A percentile compares a stretch with the other conserved stretches of the same genome.
Conservation (phyloP, 129 eudicot genomes). For the Kitagawia praeruptora region DNA sequence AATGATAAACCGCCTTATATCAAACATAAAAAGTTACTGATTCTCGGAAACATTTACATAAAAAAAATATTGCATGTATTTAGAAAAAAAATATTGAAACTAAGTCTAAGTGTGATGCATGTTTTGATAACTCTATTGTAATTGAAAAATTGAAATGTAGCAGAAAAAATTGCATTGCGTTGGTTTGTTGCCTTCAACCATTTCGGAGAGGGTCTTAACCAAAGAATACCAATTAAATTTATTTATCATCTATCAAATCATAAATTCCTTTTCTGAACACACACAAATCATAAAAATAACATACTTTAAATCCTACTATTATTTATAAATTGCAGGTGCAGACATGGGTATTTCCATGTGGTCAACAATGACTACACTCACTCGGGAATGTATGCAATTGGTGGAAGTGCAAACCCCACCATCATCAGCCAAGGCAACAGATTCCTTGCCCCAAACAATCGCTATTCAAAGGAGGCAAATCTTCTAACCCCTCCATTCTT, state of each 20-base stretch:
- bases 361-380: slow-evolving; percentile 97
- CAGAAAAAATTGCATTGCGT: too few relatives aligned
- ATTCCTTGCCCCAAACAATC: slow-evolving; percentile 67
- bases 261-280: too few relatives aligned
- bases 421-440: slow-evolving; percentile 92
- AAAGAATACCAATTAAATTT: slow-evolving; percentile 84
- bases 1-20: too few relatives aligned
- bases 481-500: background rate
- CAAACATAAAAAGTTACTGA: too few relatives aligned
- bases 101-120: too few relatives aligned
- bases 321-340: slow-evolving; percentile 49
- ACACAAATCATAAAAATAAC: too few relatives aligned
- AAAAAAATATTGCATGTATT: too few relatives aligned
- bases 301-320: too few relatives aligned
- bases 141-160: too few relatives aligned
- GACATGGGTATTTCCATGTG: slow-evolving; percentile 95
- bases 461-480: slow-evolving; percentile 73
- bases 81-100: too few relatives aligned
- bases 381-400: slow-evolving; percentile 97
- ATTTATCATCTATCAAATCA: background rate
- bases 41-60: too few relatives aligned
- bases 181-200: slow-evolving; percentile 93
- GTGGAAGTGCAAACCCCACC: slow-evolving; percentile 93
- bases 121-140: too few relatives aligned
- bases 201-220: slow-evolving; percentile 87